Evolutionary conservation across 2,329 filamentous ascomycete species (phyloP).

Genomic region (Metarhizium anisopliae): DNA sequence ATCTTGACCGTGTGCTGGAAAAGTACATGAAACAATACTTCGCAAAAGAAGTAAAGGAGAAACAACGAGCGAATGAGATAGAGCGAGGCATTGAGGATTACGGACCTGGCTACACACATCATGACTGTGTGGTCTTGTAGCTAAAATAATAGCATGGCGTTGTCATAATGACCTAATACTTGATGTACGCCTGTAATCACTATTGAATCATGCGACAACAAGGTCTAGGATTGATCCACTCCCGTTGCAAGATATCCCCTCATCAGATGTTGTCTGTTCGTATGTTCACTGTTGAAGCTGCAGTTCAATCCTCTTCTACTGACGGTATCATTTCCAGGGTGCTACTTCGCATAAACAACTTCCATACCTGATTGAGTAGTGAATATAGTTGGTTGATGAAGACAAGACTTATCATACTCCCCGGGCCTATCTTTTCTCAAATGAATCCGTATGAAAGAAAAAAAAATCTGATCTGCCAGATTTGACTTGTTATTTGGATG

Average conservation of each 20-base stretch:
- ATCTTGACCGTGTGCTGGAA: constrained; percentile 60
- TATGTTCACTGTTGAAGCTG: not conserved
- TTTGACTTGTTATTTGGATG: not conserved
- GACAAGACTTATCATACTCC: not conserved
- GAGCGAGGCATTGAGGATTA: constrained; percentile 67
- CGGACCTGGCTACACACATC: constrained; percentile 53
- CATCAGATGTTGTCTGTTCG: not conserved
- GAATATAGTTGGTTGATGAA: not conserved
- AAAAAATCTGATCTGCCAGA: not conserved
- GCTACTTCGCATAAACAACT: not conserved
- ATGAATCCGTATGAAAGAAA: too few relatives aligned
- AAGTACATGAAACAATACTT: constrained; percentile 70
- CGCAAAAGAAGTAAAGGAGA: constrained; percentile 58
- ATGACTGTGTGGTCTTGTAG: constrained; percentile 54
- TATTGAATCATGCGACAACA: not conserved
- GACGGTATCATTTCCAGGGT: too few relatives aligned
- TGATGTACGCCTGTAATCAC: not conserved
- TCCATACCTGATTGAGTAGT: not conserved
- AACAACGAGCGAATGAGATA: constrained; percentile 62
- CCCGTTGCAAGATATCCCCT: not conserved
- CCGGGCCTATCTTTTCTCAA: not conserved
- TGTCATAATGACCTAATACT: not conserved
- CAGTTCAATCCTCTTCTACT: not conserved
- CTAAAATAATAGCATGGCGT: not conserved
- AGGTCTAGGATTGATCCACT: not conserved